Percentiles rank a stretch among this genome's conserved stretches.
phyloP scores from a whole-genome alignment of 305 asterid species.

The Fraxinus sp. region DNA sequence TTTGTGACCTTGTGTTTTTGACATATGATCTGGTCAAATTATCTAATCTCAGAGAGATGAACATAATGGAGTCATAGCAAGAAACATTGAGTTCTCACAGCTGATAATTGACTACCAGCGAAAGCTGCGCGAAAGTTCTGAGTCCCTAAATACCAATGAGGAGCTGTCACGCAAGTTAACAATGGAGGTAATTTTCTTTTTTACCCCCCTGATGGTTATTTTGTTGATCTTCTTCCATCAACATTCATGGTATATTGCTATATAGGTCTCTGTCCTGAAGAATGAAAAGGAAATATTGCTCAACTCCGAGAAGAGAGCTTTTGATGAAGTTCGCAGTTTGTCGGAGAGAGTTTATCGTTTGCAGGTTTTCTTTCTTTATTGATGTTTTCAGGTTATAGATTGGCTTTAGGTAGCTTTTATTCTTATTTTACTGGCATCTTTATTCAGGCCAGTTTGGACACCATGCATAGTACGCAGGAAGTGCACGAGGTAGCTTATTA shows the following conservation, averaged over 20 bases:
- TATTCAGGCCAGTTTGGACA: slow-evolving; percentile 78
- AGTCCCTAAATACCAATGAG: slow-evolving; percentile 57
- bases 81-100: slow-evolving; percentile 91
- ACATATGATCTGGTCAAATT: slow-evolving; percentile 20
- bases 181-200: slow-evolving; percentile 63
- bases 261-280: slow-evolving; percentile 66
- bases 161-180: slow-evolving; percentile 65
- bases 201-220: background rate
- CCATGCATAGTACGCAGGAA: slow-evolving; percentile 81
- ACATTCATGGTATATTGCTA: slow-evolving; percentile 12
- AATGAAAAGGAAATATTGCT: slow-evolving; percentile 69
- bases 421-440: slow-evolving; percentile 10
- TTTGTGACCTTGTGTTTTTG: slow-evolving; percentile 21
- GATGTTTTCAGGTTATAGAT: background rate
- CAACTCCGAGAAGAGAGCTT: slow-evolving; percentile 86
- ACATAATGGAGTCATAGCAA: slow-evolving; percentile 57
- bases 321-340: slow-evolving; percentile 78
- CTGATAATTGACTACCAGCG: slow-evolving; percentile 75
- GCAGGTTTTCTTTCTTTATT: slow-evolving; percentile 48
- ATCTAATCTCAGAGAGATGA: slow-evolving; percentile 57
- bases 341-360: slow-evolving; percentile 83
- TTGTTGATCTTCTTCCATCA: background rate
- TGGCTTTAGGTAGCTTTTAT: background rate
- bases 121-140: slow-evolving; percentile 82
- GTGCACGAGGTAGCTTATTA: slow-evolving; percentile 64